Base-by-base conservation (phyloP, 2,329 filamentous ascomycete species). In the Tolypocladium album region DNA sequence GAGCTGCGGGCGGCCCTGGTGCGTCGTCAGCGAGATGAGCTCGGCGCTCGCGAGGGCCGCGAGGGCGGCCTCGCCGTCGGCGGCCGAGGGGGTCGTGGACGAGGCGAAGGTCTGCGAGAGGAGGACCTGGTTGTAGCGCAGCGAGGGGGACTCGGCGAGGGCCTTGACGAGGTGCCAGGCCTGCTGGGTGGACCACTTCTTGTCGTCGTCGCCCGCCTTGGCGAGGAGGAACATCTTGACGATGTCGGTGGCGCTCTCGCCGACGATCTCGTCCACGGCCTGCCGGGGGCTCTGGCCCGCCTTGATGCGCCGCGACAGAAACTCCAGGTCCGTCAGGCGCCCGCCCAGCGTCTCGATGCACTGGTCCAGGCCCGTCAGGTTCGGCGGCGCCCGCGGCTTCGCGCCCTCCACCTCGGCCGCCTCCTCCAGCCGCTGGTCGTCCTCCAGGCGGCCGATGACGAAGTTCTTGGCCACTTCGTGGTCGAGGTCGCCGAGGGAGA, bases 291-390 rank as follows among this genome's bases (percentile, higher is more conserved):
- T 88, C 71, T 97, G 92, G 20, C 94, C 93, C 0, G 88, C 86
- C 74, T 91, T 90, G 67, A 99, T 88, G 22, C 94, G 84, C 42
- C 93, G 86, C n/a, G 92, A 89, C 52, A 99, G 84, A 69, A 94
- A 95, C 70, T 97, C 93, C 24, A 99, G 86, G 69, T 99, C 94
- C 0, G 92, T 96, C n/a, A 99, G 81, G 4, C 94, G 89, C 2
- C 94, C 94, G 27, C 94, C 94, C 1, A 99, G 82, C 0, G 87
- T 82, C 36, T 86, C 82, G 64, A 97, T 95, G 66, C 89, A 92
- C 36, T 81, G 81, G 67, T 97, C 92, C 1, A 99, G 81, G 63
- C 92, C 89, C 1, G 74, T 72, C 8, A 94, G 77, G 63, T 92
- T 72, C 3, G 72, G 70, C 2, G 70, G 67, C 20, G 61, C 59